These are phyloP conservation scores for Hymenoscyphus repandus DNA, from an alignment of 2,329 filamentous ascomycete genomes.

Conservation along the genomic window DNA sequence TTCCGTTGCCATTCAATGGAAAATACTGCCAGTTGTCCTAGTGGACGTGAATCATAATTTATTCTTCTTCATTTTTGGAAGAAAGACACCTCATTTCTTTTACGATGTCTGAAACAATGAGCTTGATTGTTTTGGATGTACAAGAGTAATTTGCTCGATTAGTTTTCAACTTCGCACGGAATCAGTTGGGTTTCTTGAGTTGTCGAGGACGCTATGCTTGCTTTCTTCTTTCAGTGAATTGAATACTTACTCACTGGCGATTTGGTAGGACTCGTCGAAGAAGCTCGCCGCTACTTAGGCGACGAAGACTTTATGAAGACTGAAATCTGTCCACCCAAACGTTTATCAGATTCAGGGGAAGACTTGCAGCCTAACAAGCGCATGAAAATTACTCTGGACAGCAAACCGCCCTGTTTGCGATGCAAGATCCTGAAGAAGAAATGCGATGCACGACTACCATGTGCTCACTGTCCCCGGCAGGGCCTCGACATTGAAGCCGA, in stretches of 20 bases:
- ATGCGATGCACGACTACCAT: conserved; percentile 13
- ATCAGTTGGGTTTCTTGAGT: neutral
- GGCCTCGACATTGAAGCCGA: conserved; percentile 18
- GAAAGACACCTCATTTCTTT: no score
- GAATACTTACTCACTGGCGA: neutral
- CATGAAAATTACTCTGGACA: conserved; percentile 1
- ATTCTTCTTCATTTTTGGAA: no score
- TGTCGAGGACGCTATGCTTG: neutral
- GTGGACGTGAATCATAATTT: no score
- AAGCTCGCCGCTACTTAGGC: neutral
- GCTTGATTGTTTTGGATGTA: no score
- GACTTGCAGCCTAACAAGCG: conserved; percentile 5
- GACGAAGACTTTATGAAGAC: neutral
- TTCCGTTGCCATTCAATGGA: no score
- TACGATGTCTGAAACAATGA: no score
- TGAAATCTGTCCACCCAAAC: neutral
- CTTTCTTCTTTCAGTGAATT: neutral
- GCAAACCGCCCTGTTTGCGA: conserved; percentile 12
- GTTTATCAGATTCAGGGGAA: neutral
- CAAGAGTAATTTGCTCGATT: no score
- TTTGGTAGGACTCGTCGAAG: neutral
- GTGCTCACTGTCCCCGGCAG: conserved; percentile 17
- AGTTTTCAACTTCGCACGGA: no score
- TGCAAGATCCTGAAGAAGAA: conserved; percentile 19
- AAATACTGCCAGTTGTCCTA: no score